Evolutionary conservation across 768 basidiomycete genomes (phyloP).

Genomic region (Boletus barrowsii): DNA sequence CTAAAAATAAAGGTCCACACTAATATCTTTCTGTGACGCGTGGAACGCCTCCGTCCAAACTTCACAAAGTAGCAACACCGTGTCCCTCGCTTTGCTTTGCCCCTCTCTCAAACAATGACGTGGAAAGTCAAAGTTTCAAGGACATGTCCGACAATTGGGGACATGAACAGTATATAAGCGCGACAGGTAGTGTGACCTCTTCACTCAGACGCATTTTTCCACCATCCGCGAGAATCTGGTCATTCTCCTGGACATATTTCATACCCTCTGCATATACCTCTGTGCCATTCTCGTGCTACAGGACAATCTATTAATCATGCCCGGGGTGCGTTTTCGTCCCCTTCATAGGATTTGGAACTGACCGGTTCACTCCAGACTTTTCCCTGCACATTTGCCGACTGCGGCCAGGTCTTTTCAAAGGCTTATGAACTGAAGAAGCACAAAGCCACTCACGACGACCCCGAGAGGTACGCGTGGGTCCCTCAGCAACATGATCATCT

Average conservation of each 20-base stretch:
- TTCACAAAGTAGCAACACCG: background rate
- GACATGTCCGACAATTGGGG: slow-evolving; percentile 2
- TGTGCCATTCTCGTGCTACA: no score
- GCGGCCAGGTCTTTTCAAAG: slow-evolving; percentile 14
- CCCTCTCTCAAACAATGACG: background rate
- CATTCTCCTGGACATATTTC: slow-evolving; percentile 10
- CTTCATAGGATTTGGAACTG: background rate
- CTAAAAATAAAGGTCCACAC: background rate
- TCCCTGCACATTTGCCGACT: slow-evolving; percentile 12
- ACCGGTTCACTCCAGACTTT: slow-evolving; percentile 4
- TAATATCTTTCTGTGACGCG: background rate
- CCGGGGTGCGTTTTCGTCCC: background rate
- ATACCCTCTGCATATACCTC: background rate
- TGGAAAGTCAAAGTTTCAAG: background rate
- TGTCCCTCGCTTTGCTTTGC: slow-evolving; percentile 10
- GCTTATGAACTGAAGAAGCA: slow-evolving; percentile 24
- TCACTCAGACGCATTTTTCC: background rate
- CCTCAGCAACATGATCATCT: background rate
- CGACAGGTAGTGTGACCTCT: background rate
- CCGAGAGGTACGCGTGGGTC: slow-evolving; percentile 2
- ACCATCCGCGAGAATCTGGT: slow-evolving; percentile 15
- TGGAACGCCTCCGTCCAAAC: background rate
- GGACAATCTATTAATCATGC: slow-evolving; percentile 6
- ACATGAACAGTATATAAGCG: slow-evolving; percentile 13
- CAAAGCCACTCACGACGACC: slow-evolving; percentile 12